Percentiles rank a stretch among this genome's conserved stretches.
These are phyloP conservation scores for Kalanchoe fedtschenkoi DNA, from an alignment of 164 flowering plant species.

Conservation along the genomic window DNA sequence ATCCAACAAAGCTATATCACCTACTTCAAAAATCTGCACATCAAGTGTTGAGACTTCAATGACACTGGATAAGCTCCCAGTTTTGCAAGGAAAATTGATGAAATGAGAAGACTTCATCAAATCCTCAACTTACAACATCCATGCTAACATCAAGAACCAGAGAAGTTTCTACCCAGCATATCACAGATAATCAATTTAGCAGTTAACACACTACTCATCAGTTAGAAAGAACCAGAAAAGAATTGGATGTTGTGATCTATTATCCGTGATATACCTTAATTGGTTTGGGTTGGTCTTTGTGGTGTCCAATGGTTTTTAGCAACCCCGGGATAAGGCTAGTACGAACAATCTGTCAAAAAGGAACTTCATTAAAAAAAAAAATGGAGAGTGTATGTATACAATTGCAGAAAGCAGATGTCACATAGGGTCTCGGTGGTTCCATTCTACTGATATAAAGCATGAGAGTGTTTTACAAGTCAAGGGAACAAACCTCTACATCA, in stretches of 20 bases:
- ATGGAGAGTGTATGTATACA: neutral
- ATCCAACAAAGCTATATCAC: conserved; percentile 61
- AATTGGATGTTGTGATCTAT: neutral
- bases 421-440: neutral
- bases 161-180: neutral
- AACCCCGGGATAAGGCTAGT: conserved; percentile 84
- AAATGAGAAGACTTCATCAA: neutral
- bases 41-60: neutral
- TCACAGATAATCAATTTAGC: no score
- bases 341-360: conserved; percentile 50
- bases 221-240: no score
- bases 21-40: conserved; percentile 68
- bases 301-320: conserved; percentile 69
- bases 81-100: neutral
- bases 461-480: neutral
- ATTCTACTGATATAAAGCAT: neutral
- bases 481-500: conserved; percentile 78
- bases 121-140: neutral
- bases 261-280: conserved; percentile 45
- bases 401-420: neutral
- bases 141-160: neutral
- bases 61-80: neutral
- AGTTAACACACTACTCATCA: no score
- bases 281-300: conserved; percentile 89
- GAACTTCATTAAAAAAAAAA: no score